Percentiles rank a stretch among this genome's conserved stretches.
Conservation (phyloP, 345 rosid genomes). For the Populus simonii region DNA sequence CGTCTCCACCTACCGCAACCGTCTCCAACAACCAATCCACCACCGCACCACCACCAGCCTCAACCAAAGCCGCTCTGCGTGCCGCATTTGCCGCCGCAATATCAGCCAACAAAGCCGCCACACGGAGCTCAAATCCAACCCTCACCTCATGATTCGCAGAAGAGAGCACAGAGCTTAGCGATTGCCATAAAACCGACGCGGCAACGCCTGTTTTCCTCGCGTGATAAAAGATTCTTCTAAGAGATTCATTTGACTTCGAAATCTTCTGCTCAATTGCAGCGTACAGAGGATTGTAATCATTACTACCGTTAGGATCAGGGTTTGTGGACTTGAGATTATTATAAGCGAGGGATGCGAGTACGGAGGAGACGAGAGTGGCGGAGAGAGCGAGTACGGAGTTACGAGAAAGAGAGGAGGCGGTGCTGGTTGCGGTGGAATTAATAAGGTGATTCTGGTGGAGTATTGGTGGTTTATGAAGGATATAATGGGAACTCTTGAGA, state of each 20-base stretch:
- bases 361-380: conserved; percentile 55
- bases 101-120: conserved; percentile 85
- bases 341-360: conserved; percentile 45
- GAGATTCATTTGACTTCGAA: conserved; percentile 54
- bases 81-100: conserved; percentile 74
- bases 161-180: conserved; percentile 79
- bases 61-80: conserved; percentile 79
- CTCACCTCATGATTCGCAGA: conserved; percentile 93
- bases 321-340: conserved; percentile 3
- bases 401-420: conserved; percentile 32
- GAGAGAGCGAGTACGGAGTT: conserved; percentile 49
- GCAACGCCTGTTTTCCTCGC: conserved; percentile 73
- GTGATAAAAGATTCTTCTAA: conserved; percentile 54
- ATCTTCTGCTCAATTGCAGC: conserved; percentile 44
- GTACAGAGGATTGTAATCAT: conserved; percentile 32
- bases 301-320: conserved; percentile 12
- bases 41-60: conserved; percentile 82
- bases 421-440: conserved; percentile 20
- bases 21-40: conserved; percentile 96
- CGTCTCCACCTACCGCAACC: conserved; percentile 55
- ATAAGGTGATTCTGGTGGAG: conserved; percentile 21
- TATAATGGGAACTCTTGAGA: conserved; percentile 23
- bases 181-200: conserved; percentile 86
- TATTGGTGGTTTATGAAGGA: conserved; percentile 32
- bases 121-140: conserved; percentile 84